phyloP scores from a whole-genome alignment of 2,329 filamentous ascomycete species.

The Fusarium gaditjirri region DNA sequence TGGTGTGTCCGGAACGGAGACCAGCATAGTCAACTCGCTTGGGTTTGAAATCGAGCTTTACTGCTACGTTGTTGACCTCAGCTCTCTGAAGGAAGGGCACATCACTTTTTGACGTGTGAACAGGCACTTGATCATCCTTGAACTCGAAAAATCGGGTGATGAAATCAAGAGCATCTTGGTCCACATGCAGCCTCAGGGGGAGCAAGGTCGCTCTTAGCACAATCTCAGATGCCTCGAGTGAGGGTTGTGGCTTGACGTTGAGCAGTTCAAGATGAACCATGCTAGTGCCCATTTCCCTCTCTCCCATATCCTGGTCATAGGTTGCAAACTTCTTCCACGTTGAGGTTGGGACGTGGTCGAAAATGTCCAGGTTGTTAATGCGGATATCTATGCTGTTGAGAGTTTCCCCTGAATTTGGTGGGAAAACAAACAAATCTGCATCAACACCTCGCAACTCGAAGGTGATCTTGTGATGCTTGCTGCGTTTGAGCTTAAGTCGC shows the following conservation, averaged over 20 bases:
- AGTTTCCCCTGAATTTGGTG: conserved; percentile 80
- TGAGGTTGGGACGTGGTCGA: conserved; percentile 92
- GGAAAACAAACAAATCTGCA: conserved; percentile 83
- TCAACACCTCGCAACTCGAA: conserved; percentile 90
- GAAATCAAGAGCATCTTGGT: conserved; percentile 97
- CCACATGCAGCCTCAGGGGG: conserved; percentile 90
- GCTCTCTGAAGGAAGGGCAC: conserved; percentile 89
- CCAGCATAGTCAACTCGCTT: conserved; percentile 97
- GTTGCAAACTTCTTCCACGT: conserved; percentile 99
- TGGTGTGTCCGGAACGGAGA: conserved; percentile 90
- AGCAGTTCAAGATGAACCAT: conserved; percentile 93
- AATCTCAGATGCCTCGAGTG: conserved; percentile 88
- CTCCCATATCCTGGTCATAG: conserved; percentile 88
- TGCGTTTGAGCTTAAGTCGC: conserved; percentile 80
- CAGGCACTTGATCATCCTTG: conserved; percentile 76
- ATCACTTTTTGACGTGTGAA: conserved; percentile 71
- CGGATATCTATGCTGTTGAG: conserved; percentile 88
- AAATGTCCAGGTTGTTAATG: conserved; percentile 85
- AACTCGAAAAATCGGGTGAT: conserved; percentile 98
- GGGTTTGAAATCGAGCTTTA: conserved; percentile 95
- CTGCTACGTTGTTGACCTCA: conserved; percentile 83
- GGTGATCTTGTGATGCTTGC: conserved; percentile 92
- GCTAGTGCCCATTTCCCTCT: conserved; percentile 83
- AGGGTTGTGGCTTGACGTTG: conserved; percentile 85
- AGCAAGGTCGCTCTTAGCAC: conserved; percentile 83